These are phyloP conservation scores for Camptophora hylomeconis DNA, from an alignment of 2,329 filamentous ascomycete genomes.

Conservation along the genomic window DNA sequence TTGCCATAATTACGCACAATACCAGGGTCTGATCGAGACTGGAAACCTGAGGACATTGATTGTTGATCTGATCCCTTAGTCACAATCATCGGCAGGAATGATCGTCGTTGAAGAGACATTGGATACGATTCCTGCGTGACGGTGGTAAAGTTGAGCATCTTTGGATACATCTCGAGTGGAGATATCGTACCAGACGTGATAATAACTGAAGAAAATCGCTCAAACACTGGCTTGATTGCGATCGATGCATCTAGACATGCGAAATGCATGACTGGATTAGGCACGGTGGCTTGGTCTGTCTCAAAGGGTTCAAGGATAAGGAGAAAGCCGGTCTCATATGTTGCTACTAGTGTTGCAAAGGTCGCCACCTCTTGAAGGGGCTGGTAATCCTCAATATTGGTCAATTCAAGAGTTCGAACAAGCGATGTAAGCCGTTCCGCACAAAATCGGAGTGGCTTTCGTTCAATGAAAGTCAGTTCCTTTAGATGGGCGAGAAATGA, in stretches of 20 bases:
- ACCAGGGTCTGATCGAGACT: conserved; percentile 86
- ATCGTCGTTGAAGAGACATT: conserved; percentile 86
- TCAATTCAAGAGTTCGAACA: conserved; percentile 85
- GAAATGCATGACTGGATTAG: conserved; percentile 94
- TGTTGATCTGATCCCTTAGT: conserved; percentile 91
- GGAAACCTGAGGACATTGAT: conserved; percentile 82
- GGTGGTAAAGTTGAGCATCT: conserved; percentile 87
- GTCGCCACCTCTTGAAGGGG: conserved; percentile 94
- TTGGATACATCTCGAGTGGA: conserved; percentile 95
- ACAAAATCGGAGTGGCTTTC: conserved; percentile 84
- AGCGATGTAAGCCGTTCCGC: conserved; percentile 88
- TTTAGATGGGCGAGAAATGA: conserved; percentile 88
- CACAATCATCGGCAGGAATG: conserved; percentile 97
- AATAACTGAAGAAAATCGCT: conserved; percentile 93
- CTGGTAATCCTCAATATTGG: conserved; percentile 96
- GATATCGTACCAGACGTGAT: conserved; percentile 97
- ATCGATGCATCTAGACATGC: conserved; percentile 95
- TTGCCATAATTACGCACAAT: conserved; percentile 97
- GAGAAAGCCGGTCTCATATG: conserved; percentile 91
- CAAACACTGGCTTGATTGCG: conserved; percentile 93
- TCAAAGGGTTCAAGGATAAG: conserved; percentile 96
- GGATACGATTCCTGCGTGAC: conserved; percentile 94
- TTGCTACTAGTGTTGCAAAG: conserved; percentile 89
- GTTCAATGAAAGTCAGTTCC: conserved; percentile 94
- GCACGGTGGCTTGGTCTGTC: conserved; percentile 85